Conservation (phyloP, 2,329 filamentous ascomycete species). For the Teratosphaeria pseudoeucalypti region DNA sequence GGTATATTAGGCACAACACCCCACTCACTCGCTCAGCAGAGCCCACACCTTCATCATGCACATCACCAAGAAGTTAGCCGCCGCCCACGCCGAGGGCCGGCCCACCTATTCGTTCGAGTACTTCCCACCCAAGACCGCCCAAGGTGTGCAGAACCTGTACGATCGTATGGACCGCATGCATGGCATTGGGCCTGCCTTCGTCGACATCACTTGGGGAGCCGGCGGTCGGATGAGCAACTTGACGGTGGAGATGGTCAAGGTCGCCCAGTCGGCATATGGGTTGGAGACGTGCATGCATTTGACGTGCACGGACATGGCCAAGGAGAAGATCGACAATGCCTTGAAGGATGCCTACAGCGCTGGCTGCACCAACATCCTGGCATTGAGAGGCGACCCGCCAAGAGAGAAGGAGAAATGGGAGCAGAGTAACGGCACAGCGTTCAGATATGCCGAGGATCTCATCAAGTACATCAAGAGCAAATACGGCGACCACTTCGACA, state of each 20-base stretch:
- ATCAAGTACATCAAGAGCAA: constrained; percentile 70
- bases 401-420: constrained; percentile 91
- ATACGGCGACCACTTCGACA: constrained; percentile 88
- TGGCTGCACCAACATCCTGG: constrained; percentile 94
- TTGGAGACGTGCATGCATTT: constrained; percentile 98
- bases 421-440: constrained; percentile 65
- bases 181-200: constrained; percentile 82
- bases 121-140: constrained; percentile 94
- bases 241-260: constrained; percentile 94
- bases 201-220: constrained; percentile 97
- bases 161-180: constrained; percentile 99
- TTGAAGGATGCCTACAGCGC: constrained; percentile 82
- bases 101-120: constrained; percentile 98
- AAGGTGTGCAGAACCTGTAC: constrained; percentile 98
- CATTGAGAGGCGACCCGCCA: constrained; percentile 84
- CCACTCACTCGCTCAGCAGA: background rate
- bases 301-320: constrained; percentile 96
- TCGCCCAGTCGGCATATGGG: constrained; percentile 89
- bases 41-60: constrained; percentile 56
- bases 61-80: constrained; percentile 81
- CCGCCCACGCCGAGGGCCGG: constrained; percentile 66
- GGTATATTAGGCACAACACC: background rate
- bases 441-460: constrained; percentile 85
- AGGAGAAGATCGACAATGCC: constrained; percentile 80
- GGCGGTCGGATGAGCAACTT: constrained; percentile 83